Evolutionary conservation across 2,329 filamentous ascomycete species (phyloP).

Genomic region (Byssothecium circinans): DNA sequence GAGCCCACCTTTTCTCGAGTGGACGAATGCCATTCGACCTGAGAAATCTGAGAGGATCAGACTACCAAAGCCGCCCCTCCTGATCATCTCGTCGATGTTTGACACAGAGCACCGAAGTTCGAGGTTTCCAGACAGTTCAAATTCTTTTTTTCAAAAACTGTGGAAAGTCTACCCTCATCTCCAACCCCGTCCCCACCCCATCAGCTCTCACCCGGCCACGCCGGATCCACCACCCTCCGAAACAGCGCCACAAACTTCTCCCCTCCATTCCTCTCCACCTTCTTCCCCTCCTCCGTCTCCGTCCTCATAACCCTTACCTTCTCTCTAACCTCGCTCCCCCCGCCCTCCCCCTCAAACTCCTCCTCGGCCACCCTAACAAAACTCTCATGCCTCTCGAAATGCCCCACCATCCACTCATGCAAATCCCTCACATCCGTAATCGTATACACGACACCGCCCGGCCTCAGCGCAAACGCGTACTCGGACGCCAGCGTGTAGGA

Average conservation of each 20-base stretch:
- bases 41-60: too few relatives aligned
- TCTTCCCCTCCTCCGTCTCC: slow-evolving; percentile 97
- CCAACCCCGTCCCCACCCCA: too few relatives aligned
- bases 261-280: slow-evolving; percentile 87
- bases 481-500: slow-evolving; percentile 86
- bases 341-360: slow-evolving; percentile 69
- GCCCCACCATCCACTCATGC: slow-evolving; percentile 88
- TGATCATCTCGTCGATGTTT: too few relatives aligned
- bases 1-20: too few relatives aligned
- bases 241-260: slow-evolving; percentile 91
- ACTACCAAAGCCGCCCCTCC: too few relatives aligned
- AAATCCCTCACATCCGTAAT: slow-evolving; percentile 97
- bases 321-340: slow-evolving; percentile 67
- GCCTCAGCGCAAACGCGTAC: slow-evolving; percentile 83
- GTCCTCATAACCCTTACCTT: slow-evolving; percentile 74
- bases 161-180: too few relatives aligned
- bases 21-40: too few relatives aligned
- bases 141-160: too few relatives aligned
- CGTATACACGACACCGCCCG: slow-evolving; percentile 87
- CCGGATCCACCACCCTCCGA: slow-evolving; percentile 75
- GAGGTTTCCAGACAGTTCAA: too few relatives aligned
- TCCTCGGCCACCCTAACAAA: slow-evolving; percentile 69
- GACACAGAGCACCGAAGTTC: too few relatives aligned
- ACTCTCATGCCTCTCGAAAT: slow-evolving; percentile 75
- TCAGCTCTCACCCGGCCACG: slow-evolving; percentile 64